Conservation (phyloP, 192 early-diverging fungal species). For the Rhizophagus prolifer region DNA sequence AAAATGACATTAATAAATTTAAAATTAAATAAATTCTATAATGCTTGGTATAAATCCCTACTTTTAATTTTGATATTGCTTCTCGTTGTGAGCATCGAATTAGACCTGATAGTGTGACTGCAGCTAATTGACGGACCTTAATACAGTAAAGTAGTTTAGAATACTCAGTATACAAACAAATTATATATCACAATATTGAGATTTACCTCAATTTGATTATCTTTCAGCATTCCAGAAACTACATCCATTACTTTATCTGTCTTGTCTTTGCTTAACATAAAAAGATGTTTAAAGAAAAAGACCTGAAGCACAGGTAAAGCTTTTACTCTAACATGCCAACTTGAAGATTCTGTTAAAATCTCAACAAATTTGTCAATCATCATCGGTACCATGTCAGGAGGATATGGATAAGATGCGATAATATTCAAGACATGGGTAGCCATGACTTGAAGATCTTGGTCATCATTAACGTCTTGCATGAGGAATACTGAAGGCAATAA, state of each 20-base stretch:
- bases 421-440: slow-evolving; percentile 52
- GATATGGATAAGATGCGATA: slow-evolving; percentile 55
- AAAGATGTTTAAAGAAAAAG: slow-evolving; percentile 84
- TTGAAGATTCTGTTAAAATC: slow-evolving; percentile 48
- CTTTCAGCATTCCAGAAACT: slow-evolving; percentile 66
- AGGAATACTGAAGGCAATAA: slow-evolving; percentile 60
- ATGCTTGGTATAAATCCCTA: slow-evolving; percentile 19
- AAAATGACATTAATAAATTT: neutral
- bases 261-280: slow-evolving; percentile 59
- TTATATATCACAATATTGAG: slow-evolving; percentile 31
- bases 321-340: slow-evolving; percentile 82
- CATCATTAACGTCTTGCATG: slow-evolving; percentile 73
- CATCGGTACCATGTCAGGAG: slow-evolving; percentile 47
- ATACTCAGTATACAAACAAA: slow-evolving; percentile 36
- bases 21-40: neutral
- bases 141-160: neutral
- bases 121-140: slow-evolving; percentile 72
- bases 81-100: slow-evolving; percentile 74
- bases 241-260: slow-evolving; percentile 65
- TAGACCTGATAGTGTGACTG: slow-evolving; percentile 73
- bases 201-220: slow-evolving; percentile 87
- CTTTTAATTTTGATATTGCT: slow-evolving; percentile 56
- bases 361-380: slow-evolving; percentile 59
- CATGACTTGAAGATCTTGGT: slow-evolving; percentile 66
- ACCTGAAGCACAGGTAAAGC: slow-evolving; percentile 83